phyloP scores from a whole-genome alignment of 2,329 filamentous ascomycete genomes.

The Botrytis deweyae region DNA sequence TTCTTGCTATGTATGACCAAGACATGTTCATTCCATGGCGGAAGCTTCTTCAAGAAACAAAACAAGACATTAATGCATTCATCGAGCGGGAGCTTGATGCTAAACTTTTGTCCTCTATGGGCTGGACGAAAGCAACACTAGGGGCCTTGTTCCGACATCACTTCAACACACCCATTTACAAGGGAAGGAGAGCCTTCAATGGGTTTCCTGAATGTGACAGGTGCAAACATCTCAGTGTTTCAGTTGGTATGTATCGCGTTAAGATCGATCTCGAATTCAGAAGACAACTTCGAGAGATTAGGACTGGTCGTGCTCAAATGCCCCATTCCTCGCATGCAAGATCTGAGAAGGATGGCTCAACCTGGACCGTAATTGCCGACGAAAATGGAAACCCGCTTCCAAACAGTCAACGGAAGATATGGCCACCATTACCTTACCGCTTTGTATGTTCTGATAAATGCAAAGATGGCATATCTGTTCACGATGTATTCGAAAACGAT shows the following conservation, averaged over 20 bases:
- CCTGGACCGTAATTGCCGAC: too few species aligned
- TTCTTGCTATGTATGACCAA: slow-evolving; percentile 12
- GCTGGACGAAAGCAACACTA: slow-evolving; percentile 7
- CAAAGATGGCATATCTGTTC: not conserved
- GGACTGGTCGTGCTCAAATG: not conserved
- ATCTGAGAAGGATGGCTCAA: not conserved
- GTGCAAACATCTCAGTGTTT: not conserved
- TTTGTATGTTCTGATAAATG: slow-evolving; percentile 3
- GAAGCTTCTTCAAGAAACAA: not conserved
- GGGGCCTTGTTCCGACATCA: not conserved
- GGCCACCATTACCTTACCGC: slow-evolving; percentile 3
- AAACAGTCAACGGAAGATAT: not conserved
- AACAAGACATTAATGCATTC: slow-evolving; percentile 3
- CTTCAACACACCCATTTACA: not conserved
- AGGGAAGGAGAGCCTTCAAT: not conserved
- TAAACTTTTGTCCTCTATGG: not conserved
- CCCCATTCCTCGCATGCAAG: not conserved
- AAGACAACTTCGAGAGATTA: slow-evolving; percentile 5
- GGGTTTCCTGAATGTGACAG: not conserved
- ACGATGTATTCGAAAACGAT: slow-evolving; percentile 10
- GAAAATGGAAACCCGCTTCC: not conserved
- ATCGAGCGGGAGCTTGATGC: slow-evolving; percentile 6
- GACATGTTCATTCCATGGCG: slow-evolving; percentile 1
- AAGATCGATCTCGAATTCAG: slow-evolving; percentile 11
- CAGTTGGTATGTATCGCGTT: not conserved